A percentile compares a stretch with the other conserved stretches of the same genome.
These are phyloP conservation scores for Tuctoria greenei DNA, from an alignment of 176 grass and related monocot species.

Conservation along the genomic window DNA sequence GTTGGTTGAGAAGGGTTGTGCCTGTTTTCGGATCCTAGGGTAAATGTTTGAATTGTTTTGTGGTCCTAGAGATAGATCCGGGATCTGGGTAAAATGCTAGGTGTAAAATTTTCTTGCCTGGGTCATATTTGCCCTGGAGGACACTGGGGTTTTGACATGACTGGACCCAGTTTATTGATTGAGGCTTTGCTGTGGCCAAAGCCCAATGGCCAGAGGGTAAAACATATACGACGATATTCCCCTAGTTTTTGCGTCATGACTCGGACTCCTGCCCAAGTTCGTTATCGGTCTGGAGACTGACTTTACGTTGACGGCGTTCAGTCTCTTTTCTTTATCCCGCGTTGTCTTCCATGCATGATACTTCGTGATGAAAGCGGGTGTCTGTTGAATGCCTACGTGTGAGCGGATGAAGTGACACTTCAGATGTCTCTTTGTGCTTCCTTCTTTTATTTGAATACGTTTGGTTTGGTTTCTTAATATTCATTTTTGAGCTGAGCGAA, in stretches of 20 bases:
- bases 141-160: constrained; percentile 29
- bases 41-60: constrained; percentile 4
- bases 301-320: background rate
- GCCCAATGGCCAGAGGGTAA: background rate
- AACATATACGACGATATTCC: background rate
- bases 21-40: constrained; percentile 31
- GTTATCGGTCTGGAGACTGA: too few relatives aligned
- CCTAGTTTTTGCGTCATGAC: background rate
- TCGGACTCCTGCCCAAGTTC: background rate
- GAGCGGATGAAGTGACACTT: background rate
- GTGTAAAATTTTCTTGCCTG: constrained; percentile 9
- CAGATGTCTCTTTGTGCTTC: too few relatives aligned
- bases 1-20: constrained; percentile 54
- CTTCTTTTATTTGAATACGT: background rate
- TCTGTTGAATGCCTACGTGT: background rate
- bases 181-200: background rate
- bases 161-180: background rate
- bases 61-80: constrained; percentile 5
- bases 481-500: background rate
- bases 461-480: background rate
- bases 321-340: too few relatives aligned
- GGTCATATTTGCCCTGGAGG: background rate
- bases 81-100: background rate
- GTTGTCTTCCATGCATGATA: background rate
- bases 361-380: background rate